Conservation (phyloP, 2,329 filamentous ascomycete species). For the Cercospora beticola region DNA sequence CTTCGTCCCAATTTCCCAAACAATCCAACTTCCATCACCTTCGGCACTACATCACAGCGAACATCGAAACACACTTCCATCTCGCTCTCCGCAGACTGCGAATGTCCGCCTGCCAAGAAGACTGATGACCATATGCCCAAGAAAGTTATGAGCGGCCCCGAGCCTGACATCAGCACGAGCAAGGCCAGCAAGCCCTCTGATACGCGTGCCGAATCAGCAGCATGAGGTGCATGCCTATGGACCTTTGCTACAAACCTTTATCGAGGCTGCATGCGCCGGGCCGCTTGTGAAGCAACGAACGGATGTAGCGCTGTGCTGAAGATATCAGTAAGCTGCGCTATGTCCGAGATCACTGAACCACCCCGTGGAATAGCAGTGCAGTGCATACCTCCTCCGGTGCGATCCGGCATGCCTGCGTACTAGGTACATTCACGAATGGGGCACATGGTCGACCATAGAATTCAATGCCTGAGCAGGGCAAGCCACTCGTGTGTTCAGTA, state of each 20-base stretch:
- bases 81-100: neutral
- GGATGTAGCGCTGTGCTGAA: neutral
- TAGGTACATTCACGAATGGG: neutral
- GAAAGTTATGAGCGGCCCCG: neutral
- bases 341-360: neutral
- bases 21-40: neutral
- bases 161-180: neutral
- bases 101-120: neutral
- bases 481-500: neutral
- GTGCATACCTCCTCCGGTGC: neutral
- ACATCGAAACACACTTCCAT: neutral
- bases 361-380: neutral
- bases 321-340: neutral
- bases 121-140: neutral
- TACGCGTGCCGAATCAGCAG: neutral
- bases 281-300: neutral
- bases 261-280: neutral
- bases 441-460: neutral
- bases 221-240: neutral
- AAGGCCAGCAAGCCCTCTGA: neutral
- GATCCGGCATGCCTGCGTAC: neutral
- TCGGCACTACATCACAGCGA: neutral
- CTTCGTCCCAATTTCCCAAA: neutral
- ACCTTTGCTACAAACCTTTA: neutral
- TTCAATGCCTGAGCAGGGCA: neutral